Evolutionary conservation across 352 stramenopile species (phyloP).

Genomic region (Plasmopara viticola): DNA sequence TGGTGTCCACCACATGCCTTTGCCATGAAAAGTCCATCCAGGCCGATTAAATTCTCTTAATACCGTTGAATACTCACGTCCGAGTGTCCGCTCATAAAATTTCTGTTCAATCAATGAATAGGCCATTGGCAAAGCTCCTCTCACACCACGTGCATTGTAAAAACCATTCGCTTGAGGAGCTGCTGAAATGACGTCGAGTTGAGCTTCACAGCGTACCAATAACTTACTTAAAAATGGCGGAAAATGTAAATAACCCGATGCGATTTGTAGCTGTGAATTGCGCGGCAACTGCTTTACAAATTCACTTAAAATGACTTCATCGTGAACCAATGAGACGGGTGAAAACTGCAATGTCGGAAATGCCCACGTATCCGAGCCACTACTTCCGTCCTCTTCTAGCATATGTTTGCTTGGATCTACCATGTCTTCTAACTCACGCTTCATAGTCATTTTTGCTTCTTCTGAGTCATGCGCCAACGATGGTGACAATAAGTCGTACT

Average conservation of each 20-base stretch:
- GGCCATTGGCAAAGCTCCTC: constrained; percentile 69
- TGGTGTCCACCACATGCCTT: constrained; percentile 76
- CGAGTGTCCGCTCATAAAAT: constrained; percentile 54
- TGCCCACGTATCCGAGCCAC: constrained; percentile 42
- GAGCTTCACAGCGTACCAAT: constrained; percentile 35
- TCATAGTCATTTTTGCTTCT: constrained; percentile 34
- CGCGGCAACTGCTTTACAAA: constrained; percentile 42
- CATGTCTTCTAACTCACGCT: constrained; percentile 36
- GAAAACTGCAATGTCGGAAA: constrained; percentile 76
- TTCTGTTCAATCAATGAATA: constrained; percentile 81
- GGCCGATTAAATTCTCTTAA: constrained; percentile 65
- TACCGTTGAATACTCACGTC: constrained; percentile 30
- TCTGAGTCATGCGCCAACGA: constrained; percentile 30
- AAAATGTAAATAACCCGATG: constrained; percentile 80
- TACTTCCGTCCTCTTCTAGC: constrained; percentile 7
- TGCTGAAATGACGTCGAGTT: constrained; percentile 57
- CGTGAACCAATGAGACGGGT: constrained; percentile 48
- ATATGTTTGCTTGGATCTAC: constrained; percentile 25
- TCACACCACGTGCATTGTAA: constrained; percentile 59
- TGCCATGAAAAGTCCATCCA: constrained; percentile 77
- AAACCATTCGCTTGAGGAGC: constrained; percentile 70
- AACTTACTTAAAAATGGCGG: constrained; percentile 53
- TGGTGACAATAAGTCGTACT: constrained; percentile 24
- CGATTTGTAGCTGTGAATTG: constrained; percentile 50
- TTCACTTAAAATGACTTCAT: constrained; percentile 42